phyloP scores from a whole-genome alignment of 805 yeast genomes.

The Yarrowia deformans region DNA sequence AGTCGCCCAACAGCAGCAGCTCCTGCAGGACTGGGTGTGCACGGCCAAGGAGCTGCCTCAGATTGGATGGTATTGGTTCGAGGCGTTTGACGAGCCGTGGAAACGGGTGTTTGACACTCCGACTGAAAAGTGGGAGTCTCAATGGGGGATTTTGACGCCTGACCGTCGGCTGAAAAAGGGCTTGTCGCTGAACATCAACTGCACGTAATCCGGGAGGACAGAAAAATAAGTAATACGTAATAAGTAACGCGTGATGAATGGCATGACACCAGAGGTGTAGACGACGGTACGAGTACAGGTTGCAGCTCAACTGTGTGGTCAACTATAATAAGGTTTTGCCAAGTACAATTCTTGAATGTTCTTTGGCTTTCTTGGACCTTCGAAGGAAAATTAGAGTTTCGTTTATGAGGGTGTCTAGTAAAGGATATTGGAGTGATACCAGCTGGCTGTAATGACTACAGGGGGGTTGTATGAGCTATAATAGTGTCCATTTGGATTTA shows the following conservation, averaged over 20 bases:
- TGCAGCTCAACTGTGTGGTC: background rate
- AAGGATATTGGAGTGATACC: background rate
- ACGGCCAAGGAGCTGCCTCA: slow-evolving; percentile 49
- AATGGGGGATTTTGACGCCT: slow-evolving; percentile 70
- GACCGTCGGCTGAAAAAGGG: slow-evolving; percentile 57
- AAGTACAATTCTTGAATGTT: background rate
- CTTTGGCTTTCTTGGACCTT: slow-evolving; percentile 1
- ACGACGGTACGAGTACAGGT: too few relatives aligned
- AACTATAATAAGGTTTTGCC: background rate
- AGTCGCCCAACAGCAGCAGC: slow-evolving; percentile 54
- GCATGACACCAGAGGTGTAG: background rate
- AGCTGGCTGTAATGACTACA: too few relatives aligned
- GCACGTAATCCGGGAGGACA: background rate
- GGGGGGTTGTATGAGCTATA: too few relatives aligned
- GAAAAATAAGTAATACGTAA: background rate
- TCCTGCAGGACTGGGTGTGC: slow-evolving; percentile 63
- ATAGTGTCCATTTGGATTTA: too few relatives aligned
- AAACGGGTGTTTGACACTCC: slow-evolving; percentile 60
- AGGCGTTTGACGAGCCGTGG: slow-evolving; percentile 80
- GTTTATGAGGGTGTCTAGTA: background rate
- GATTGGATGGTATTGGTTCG: slow-evolving; percentile 66
- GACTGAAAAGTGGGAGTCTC: slow-evolving; percentile 66
- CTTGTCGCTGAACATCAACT: slow-evolving; percentile 12
- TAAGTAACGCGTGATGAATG: background rate
- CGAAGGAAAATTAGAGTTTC: background rate